phyloP scores from a whole-genome alignment of 257 asterid species.

The Knoxia roxburghii region DNA sequence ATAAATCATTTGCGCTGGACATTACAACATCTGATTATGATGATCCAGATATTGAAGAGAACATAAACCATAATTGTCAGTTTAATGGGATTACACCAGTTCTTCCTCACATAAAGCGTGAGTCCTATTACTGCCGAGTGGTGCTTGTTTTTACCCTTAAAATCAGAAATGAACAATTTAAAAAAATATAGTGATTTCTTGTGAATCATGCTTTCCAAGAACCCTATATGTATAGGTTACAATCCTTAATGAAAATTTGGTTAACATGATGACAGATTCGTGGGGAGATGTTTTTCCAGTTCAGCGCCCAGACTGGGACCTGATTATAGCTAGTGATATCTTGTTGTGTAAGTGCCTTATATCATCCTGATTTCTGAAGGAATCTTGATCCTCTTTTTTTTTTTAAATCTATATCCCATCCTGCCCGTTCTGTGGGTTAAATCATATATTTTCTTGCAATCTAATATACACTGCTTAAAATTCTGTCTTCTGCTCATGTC shows the following conservation, averaged over 20 bases:
- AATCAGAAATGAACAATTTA: too few species aligned
- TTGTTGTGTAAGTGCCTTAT: slow-evolving; percentile 58
- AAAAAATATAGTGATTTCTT: too few species aligned
- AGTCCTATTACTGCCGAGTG: neutral
- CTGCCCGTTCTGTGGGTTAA: neutral
- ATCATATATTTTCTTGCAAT: neutral
- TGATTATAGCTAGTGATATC: slow-evolving; percentile 88
- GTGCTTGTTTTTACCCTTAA: neutral
- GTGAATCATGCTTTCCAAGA: neutral
- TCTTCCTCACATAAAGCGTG: slow-evolving; percentile 82
- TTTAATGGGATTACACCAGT: slow-evolving; percentile 65
- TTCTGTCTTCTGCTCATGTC: slow-evolving; percentile 9
- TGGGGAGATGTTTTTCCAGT: slow-evolving; percentile 87
- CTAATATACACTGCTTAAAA: neutral
- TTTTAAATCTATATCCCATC: too few species aligned
- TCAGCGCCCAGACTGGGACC: slow-evolving; percentile 71
- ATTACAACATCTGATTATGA: slow-evolving; percentile 96
- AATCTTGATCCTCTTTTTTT: neutral
- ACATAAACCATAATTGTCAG: slow-evolving; percentile 69
- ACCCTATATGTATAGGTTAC: neutral
- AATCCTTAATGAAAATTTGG: neutral
- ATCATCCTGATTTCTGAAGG: neutral
- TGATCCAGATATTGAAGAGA: slow-evolving; percentile 76
- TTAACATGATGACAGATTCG: slow-evolving; percentile 51
- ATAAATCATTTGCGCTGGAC: slow-evolving; percentile 54